phyloP scores from a whole-genome alignment of 805 yeast species.

The Isabelozyma gotoi region DNA sequence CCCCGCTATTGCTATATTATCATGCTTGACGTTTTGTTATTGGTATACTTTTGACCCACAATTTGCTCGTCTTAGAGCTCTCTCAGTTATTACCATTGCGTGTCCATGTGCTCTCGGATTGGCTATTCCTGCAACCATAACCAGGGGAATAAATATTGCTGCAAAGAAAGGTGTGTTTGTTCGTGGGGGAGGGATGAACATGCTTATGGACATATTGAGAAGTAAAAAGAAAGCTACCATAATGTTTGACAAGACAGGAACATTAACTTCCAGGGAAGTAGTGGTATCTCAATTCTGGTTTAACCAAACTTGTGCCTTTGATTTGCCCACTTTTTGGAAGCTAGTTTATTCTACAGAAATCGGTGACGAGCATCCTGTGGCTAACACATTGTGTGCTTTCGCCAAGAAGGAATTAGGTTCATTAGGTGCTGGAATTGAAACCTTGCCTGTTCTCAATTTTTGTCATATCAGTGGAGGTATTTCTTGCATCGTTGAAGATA shows the following conservation, averaged over 20 bases:
- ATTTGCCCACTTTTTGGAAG: slow-evolving; percentile 2
- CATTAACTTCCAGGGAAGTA: slow-evolving; percentile 5
- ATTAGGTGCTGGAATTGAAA: background rate
- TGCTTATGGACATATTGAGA: slow-evolving; percentile 2
- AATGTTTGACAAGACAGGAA: slow-evolving; percentile 7
- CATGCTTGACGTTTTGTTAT: slow-evolving; percentile 4
- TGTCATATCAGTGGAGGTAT: slow-evolving; percentile 3
- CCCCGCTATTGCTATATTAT: slow-evolving; percentile 4
- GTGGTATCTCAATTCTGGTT: slow-evolving; percentile 3
- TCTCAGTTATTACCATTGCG: slow-evolving; percentile 7
- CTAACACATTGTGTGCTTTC: slow-evolving; percentile 4
- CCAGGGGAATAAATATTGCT: slow-evolving; percentile 6
- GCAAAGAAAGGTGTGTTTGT: slow-evolving; percentile 4
- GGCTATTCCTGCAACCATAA: slow-evolving; percentile 6
- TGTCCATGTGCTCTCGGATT: slow-evolving; percentile 8
- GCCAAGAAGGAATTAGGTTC: slow-evolving; percentile 1
- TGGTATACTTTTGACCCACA: slow-evolving; percentile 4
- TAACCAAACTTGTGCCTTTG: background rate
- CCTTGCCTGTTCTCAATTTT: background rate
- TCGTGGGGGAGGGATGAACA: slow-evolving; percentile 5
- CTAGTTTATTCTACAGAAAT: slow-evolving; percentile 2
- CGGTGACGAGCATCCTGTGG: slow-evolving; percentile 6
- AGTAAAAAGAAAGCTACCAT: slow-evolving; percentile 2
- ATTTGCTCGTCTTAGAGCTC: slow-evolving; percentile 5
- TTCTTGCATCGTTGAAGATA: background rate